These are phyloP conservation scores for Cryptosporidium baileyi DNA, from an alignment of 169 alveolate species.

Conservation along the genomic window DNA sequence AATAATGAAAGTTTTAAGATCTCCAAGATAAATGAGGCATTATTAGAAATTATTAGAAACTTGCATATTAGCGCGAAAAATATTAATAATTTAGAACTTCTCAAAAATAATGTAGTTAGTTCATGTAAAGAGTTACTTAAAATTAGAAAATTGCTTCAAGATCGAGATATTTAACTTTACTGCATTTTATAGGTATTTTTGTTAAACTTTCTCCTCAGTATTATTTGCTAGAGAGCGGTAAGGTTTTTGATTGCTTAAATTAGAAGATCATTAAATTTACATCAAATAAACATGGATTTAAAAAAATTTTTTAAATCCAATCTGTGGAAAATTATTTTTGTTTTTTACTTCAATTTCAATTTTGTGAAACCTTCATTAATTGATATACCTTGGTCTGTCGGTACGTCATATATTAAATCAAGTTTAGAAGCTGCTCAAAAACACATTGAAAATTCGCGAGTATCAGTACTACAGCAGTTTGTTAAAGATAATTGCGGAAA, in stretches of 20 bases:
- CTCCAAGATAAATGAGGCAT: slow-evolving; percentile 3
- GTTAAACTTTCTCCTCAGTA: neutral
- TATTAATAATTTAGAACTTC: neutral
- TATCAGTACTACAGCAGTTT: neutral
- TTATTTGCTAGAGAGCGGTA: neutral
- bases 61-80: slow-evolving; percentile 15
- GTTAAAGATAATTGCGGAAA: neutral
- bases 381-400: slow-evolving; percentile 41
- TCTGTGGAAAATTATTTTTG: neutral
- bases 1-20: neutral
- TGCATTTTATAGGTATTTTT: too few relatives aligned
- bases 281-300: neutral
- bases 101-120: neutral
- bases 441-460: slow-evolving; percentile 10
- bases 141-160: slow-evolving; percentile 19
- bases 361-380: neutral
- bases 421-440: slow-evolving; percentile 55
- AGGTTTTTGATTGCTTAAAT: neutral
- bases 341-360: neutral
- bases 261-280: neutral
- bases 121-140: slow-evolving; percentile 42
- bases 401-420: slow-evolving; percentile 3
- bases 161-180: slow-evolving; percentile 5
- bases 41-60: slow-evolving; percentile 41
- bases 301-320: neutral